Percentiles rank a stretch among this genome's conserved stretches.
Conservation (phyloP, 2,329 filamentous ascomycete genomes). For the Sporothrix curviconia region DNA sequence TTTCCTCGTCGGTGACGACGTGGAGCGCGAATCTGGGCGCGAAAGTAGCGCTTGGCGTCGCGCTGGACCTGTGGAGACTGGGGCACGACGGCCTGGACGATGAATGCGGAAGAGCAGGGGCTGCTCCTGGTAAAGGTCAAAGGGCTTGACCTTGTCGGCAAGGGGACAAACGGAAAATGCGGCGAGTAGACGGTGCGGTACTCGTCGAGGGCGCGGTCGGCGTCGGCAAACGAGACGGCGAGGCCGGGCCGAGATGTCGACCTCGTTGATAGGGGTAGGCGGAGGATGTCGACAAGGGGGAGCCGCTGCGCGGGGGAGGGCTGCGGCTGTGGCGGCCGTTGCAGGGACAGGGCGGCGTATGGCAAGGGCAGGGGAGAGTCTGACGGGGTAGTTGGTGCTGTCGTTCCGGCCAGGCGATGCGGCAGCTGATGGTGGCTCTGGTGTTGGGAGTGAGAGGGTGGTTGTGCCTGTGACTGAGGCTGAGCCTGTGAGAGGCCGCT, state of each 20-base stretch:
- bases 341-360: not conserved
- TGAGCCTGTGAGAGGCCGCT: too few species aligned
- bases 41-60: constrained; percentile 31
- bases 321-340: not conserved
- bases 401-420: not conserved
- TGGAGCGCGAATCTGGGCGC: constrained; percentile 31
- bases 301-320: not conserved
- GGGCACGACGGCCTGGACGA: constrained; percentile 31
- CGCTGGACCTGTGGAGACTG: constrained; percentile 28
- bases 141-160: constrained; percentile 23
- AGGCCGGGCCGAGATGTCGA: constrained; percentile 35
- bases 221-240: constrained; percentile 28
- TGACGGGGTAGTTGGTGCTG: too few species aligned
- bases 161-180: constrained; percentile 34
- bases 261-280: constrained; percentile 21
- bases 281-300: not conserved
- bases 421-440: too few species aligned
- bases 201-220: constrained; percentile 26
- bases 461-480: not conserved
- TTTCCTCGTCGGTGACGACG: constrained; percentile 33
- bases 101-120: constrained; percentile 33
- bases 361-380: too few species aligned
- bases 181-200: constrained; percentile 31
- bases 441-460: not conserved
- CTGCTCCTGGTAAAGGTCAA: constrained; percentile 27